These are phyloP conservation scores for Coelastrella sp. DNA, from an alignment of 139 green algal species.

Conservation along the genomic window DNA sequence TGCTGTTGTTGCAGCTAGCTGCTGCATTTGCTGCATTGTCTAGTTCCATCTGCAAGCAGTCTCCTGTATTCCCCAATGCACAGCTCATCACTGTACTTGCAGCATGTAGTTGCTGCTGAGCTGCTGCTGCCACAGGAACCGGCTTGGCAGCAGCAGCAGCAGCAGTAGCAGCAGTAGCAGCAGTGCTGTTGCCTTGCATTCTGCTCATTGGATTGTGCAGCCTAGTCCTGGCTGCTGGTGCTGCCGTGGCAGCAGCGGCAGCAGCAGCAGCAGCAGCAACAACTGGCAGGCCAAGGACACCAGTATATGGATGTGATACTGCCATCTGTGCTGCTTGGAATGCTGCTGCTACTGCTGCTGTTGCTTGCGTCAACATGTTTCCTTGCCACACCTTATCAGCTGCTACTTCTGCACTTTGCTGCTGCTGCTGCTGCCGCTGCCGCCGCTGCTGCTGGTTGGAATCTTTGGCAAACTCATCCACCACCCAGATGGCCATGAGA, in stretches of 20 bases:
- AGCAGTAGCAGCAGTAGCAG: not conserved
- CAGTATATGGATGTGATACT: not conserved
- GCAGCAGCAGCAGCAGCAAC: constrained; percentile 20
- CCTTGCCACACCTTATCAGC: not conserved
- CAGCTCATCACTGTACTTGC: not conserved
- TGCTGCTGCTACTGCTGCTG: constrained; percentile 16
- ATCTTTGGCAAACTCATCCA: not conserved
- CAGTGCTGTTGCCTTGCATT: too few species aligned
- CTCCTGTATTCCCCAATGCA: constrained; percentile 1
- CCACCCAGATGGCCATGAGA: not conserved
- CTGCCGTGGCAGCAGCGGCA: constrained; percentile 2
- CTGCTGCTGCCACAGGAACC: not conserved
- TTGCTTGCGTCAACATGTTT: not conserved
- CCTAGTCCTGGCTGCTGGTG: too few species aligned
- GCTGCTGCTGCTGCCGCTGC: constrained; percentile 22
- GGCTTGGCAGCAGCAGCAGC: not conserved
- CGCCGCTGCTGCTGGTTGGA: not conserved
- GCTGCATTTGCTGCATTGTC: not conserved
- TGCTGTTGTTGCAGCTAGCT: constrained; percentile 12
- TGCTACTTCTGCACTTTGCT: not conserved
- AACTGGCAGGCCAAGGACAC: not conserved
- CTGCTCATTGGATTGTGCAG: too few species aligned
- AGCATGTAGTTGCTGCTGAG: not conserved
- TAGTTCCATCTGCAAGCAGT: not conserved
- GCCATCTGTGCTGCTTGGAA: constrained; percentile 20